Conservation (phyloP, 1,139 yeast species). For the Nakaseomyces sp. region DNA sequence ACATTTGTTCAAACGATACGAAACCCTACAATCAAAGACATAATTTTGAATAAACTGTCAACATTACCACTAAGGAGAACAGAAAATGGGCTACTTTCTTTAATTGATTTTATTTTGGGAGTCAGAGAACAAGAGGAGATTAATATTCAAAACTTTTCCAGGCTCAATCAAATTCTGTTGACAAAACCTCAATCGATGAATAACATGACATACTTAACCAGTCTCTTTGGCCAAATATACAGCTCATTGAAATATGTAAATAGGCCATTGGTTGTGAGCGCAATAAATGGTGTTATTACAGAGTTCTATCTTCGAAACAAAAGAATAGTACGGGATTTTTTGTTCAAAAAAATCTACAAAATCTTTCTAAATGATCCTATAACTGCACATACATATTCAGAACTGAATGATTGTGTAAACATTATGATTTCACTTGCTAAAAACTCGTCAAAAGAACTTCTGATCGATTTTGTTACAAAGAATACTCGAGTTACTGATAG, state of each 20-base stretch:
- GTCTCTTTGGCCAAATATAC: slow-evolving; percentile 52
- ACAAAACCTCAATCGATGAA: slow-evolving; percentile 49
- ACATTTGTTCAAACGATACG: slow-evolving; percentile 40
- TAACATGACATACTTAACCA: slow-evolving; percentile 43
- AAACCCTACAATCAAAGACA: slow-evolving; percentile 36
- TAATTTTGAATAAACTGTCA: slow-evolving; percentile 42
- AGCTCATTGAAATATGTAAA: slow-evolving; percentile 50
- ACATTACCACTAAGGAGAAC: slow-evolving; percentile 47
- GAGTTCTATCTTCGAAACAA: slow-evolving; percentile 46
- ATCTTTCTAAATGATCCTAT: slow-evolving; percentile 29
- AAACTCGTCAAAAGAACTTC: slow-evolving; percentile 39
- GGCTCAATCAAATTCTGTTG: slow-evolving; percentile 53
- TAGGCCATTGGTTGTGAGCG: slow-evolving; percentile 51
- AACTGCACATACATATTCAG: slow-evolving; percentile 37
- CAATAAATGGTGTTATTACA: slow-evolving; percentile 48
- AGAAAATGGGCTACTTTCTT: slow-evolving; percentile 57
- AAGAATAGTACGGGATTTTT: slow-evolving; percentile 49
- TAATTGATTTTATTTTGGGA: slow-evolving; percentile 73
- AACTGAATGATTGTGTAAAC: slow-evolving; percentile 54
- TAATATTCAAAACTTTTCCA: slow-evolving; percentile 53
- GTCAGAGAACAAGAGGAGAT: slow-evolving; percentile 62
- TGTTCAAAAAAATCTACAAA: slow-evolving; percentile 43
- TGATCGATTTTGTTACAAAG: slow-evolving; percentile 35
- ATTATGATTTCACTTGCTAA: slow-evolving; percentile 56
- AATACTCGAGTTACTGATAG: slow-evolving; percentile 11